A percentile compares a stretch with the other conserved stretches of the same genome.
Evolutionary conservation across 495 filamentous ascomycete genomes (phyloP).

Genomic region (Xylaria telfairii): DNA sequence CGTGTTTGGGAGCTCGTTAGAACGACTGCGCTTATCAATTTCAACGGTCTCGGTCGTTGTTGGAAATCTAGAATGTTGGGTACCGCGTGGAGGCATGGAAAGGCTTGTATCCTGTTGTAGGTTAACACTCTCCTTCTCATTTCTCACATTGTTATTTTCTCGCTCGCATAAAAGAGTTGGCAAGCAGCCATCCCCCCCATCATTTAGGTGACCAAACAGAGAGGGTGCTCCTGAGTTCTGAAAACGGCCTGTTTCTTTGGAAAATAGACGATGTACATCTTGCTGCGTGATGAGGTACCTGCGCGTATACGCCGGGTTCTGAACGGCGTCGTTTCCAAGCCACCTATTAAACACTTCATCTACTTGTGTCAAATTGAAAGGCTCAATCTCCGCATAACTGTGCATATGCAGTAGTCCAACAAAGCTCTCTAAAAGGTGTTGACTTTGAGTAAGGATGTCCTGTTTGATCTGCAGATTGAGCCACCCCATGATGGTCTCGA

Average conservation of each 20-base stretch:
- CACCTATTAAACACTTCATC: conserved; percentile 37
- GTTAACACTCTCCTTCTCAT: background rate
- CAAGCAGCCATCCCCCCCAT: background rate
- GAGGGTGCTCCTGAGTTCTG: background rate
- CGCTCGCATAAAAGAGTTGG: background rate
- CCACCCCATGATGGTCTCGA: conserved; percentile 41
- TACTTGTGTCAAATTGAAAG: conserved; percentile 28
- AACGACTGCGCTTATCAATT: background rate
- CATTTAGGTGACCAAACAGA: background rate
- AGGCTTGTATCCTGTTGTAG: background rate
- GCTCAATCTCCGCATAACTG: conserved; percentile 10
- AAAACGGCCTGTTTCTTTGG: background rate
- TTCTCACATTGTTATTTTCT: background rate
- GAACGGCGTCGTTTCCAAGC: conserved; percentile 29
- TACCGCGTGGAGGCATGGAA: background rate
- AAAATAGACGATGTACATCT: conserved; percentile 30
- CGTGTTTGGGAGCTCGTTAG: too few species aligned
- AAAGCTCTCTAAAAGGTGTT: conserved; percentile 29
- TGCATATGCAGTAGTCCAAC: conserved; percentile 25
- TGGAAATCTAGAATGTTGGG: background rate
- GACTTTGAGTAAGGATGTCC: conserved; percentile 31
- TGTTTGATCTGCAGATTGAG: conserved; percentile 40
- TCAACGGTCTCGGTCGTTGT: background rate
- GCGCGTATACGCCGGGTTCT: conserved; percentile 31
- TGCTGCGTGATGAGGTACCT: conserved; percentile 35